Evolutionary conservation across 352 stramenopile genomes (phyloP), one percentile per base, ranked within the genome.

Genomic region (Globisporangium abappressorium): DNA sequence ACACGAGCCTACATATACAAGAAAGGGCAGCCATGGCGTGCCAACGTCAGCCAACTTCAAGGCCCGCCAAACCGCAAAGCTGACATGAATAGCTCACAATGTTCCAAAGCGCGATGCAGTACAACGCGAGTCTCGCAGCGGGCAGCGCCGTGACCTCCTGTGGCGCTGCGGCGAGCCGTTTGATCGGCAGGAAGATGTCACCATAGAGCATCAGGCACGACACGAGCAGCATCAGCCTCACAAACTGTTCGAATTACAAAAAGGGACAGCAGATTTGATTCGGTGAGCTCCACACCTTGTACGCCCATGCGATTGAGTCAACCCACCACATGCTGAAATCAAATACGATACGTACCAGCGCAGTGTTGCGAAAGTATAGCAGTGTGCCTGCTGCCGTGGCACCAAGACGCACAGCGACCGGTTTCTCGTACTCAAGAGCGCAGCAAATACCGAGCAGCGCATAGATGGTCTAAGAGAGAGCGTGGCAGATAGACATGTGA

Each of bases 301-400:
- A 11, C 33, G 9, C 1, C 9, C 33, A 38, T 38, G 33, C 33
- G 33, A 38, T 38, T 38, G 33, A 38, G 33, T 12, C 8, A 38
- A 38, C 33, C 33, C 33, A 12, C 3, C 20, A 49, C 41, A 49
- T n/a, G 5, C 5, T 49, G 5, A 49, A 49, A n/a, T 20, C 15
- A 20, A 24, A 0, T 8, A 36, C 15, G 9, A 47, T 6, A 69
- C 73, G 12, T 64, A 91, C 84, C 70, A 93, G 62, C 15, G 65
- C 70, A 34, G 76, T 81, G 57, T 74, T 91, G 66, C 84, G 84
- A 47, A 93, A 91, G 68, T 93, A 90, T 20, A 90, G 53, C 51
- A 91, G 60, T 30, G 76, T 58, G 5, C 64, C 66, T 1, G 28
- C 78, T 0, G 55, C 64, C 11, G 72, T 65, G 38, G 73, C 81